phyloP scores from a whole-genome alignment of 2,329 filamentous ascomycete species.

The Dactylellina haptotyla region DNA sequence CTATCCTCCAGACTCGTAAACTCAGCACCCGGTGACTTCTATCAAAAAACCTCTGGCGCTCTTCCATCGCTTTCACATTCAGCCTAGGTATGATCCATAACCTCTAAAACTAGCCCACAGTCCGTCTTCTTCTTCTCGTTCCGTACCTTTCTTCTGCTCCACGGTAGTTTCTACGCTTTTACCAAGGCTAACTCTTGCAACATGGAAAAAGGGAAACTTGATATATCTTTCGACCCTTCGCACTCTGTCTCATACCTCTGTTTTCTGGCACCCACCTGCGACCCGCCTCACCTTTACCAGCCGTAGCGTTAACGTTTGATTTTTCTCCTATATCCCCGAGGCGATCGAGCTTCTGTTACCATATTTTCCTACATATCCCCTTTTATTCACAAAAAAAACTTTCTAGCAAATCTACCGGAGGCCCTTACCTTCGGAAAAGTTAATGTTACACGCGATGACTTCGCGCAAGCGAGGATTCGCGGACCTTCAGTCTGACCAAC shows the following conservation, averaged over 20 bases:
- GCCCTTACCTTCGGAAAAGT: constrained; percentile 27
- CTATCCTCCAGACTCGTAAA: constrained; percentile 27
- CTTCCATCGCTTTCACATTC: not conserved
- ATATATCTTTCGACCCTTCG: constrained; percentile 20
- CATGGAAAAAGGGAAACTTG: constrained; percentile 12
- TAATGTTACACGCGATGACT: constrained; percentile 52
- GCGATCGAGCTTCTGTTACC: constrained; percentile 2
- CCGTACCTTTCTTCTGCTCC: constrained; percentile 28
- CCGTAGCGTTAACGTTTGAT: not conserved
- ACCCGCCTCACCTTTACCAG: constrained; percentile 8
- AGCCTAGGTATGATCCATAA: constrained; percentile 31
- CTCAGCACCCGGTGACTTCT: constrained; percentile 46
- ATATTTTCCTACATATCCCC: constrained; percentile 22
- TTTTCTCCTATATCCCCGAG: constrained; percentile 37
- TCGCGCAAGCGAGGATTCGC: constrained; percentile 53
- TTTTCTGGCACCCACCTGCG: constrained; percentile 37
- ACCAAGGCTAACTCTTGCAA: constrained; percentile 37
- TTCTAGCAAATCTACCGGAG: not conserved
- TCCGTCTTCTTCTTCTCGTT: constrained; percentile 31
- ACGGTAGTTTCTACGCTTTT: constrained; percentile 42
- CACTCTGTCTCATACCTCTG: constrained; percentile 3
- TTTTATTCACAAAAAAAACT: not conserved
- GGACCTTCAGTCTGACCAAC: constrained; percentile 49
- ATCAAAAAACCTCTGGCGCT: constrained; percentile 25
- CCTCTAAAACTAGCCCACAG: constrained; percentile 11